Conservation (phyloP, 2,329 filamentous ascomycete genomes). For the Alternaria gansuensis region DNA sequence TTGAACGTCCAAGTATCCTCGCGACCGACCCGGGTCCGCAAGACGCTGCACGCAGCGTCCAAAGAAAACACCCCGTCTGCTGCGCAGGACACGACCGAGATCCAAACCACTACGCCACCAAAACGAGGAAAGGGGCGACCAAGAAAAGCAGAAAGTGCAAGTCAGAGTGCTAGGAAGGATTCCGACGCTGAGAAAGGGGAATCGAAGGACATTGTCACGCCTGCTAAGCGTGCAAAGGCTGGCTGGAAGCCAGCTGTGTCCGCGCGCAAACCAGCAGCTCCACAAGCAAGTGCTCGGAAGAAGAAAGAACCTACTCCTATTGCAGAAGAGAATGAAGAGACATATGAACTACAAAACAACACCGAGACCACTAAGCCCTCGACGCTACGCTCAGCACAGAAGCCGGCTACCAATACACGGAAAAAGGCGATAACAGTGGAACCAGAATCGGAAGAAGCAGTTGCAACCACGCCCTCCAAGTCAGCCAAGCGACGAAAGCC, state of each 20-base stretch:
- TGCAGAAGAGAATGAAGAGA: slow-evolving; percentile 18
- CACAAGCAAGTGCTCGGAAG: slow-evolving; percentile 23
- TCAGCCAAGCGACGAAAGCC: slow-evolving; percentile 25
- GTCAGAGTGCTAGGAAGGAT: slow-evolving; percentile 22
- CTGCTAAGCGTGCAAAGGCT: slow-evolving; percentile 24
- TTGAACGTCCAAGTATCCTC: slow-evolving; percentile 39
- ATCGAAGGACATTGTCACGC: slow-evolving; percentile 27
- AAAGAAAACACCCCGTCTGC: slow-evolving; percentile 20
- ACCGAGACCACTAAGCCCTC: slow-evolving; percentile 15
- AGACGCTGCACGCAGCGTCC: slow-evolving; percentile 18
- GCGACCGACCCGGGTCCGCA: slow-evolving; percentile 9
- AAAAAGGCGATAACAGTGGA: slow-evolving; percentile 12
- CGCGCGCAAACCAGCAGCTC: slow-evolving; percentile 25
- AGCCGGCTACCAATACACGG: slow-evolving; percentile 16
- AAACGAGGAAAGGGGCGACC: slow-evolving; percentile 31
- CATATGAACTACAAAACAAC: slow-evolving; percentile 13
- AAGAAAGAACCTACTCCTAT: slow-evolving; percentile 20
- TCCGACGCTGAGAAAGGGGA: slow-evolving; percentile 23
- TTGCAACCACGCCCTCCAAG: slow-evolving; percentile 29
- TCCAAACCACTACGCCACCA: slow-evolving; percentile 27
- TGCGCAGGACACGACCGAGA: slow-evolving; percentile 21
- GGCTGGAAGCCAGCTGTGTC: slow-evolving; percentile 25
- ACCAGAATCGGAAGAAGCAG: slow-evolving; percentile 22
- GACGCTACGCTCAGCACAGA: slow-evolving; percentile 22
- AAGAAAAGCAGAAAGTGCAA: slow-evolving; percentile 30